Conservation (phyloP, 768 basidiomycete species). For the Paxillus involutus region DNA sequence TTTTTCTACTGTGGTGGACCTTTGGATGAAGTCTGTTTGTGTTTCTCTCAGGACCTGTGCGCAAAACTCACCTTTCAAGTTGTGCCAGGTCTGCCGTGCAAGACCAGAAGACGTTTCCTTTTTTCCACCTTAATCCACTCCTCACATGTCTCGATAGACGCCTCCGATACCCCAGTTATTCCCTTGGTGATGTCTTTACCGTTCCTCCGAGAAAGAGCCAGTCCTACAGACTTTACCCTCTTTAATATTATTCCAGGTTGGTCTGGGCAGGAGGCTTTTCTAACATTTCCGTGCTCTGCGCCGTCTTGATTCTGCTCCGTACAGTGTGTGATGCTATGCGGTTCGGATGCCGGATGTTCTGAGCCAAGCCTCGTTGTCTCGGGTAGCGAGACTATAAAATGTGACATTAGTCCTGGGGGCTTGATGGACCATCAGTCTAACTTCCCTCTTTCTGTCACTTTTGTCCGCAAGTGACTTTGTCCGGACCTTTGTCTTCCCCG, state of each 20-base stretch:
- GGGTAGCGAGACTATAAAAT: constrained; percentile 12
- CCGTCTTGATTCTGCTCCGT: not conserved
- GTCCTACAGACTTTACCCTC: not conserved
- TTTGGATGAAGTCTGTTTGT: not conserved
- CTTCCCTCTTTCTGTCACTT: not conserved
- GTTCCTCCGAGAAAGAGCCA: too few species aligned
- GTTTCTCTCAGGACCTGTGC: not conserved
- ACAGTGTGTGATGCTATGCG: not conserved
- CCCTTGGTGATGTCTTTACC: too few species aligned
- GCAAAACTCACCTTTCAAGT: too few species aligned
- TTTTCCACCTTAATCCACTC: too few species aligned
- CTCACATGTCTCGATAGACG: too few species aligned
- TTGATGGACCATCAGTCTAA: not conserved
- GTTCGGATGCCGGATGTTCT: constrained; percentile 11
- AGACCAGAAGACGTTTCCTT: not conserved
- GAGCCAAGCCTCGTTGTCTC: constrained; percentile 6
- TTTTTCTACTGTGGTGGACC: too few species aligned
- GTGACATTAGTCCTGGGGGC: not conserved
- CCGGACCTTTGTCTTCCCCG: constrained; percentile 13
- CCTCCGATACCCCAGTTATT: too few species aligned
- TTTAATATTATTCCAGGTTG: not conserved
- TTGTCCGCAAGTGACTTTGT: constrained; percentile 7
- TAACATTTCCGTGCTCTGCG: not conserved
- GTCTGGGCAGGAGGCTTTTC: not conserved
- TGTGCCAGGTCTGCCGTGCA: not conserved